Base-by-base conservation (phyloP, 2,329 filamentous ascomycete species). In the Acrodontium crateriforme region DNA sequence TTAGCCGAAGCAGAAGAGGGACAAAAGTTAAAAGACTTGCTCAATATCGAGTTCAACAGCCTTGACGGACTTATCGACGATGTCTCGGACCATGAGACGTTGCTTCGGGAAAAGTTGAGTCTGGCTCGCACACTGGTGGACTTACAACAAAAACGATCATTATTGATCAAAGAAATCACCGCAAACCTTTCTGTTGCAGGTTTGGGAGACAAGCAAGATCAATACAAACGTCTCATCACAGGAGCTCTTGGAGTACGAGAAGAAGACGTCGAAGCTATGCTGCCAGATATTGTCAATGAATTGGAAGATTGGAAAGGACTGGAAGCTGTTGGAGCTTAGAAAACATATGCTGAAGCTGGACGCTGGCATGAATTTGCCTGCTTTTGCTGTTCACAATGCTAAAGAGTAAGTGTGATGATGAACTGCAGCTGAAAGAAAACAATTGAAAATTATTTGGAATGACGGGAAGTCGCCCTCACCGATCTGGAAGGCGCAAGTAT, bases 211-310 rank as follows among this genome's bases (percentile, higher is more conserved):
- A 74, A 74, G 48, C 78, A 79, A 39, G 74, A 75, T 41, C 72
- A 75, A 49, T 87, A 85, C 52, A 67, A 77, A 36, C 67, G 67
- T 30, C 62, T 84, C 16, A 69, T 83, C 17, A 70, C 69, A 34
- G 68, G 69, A 34, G 81, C 78, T 34, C 59, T 84, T 16, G 74
- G 75, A 15, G 65, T 74, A 10, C 65, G 70, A 40, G 75, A 79
- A 32, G 74, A 79, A 39, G 74, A 71, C 38, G 65, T 83, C 18
- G 78, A 83, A 49, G 60, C 63, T 24, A 74, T 65, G 56, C 38
- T 66, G 42, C 60, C 60, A 2, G 62, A 65, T 31, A 63, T 66
- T 24, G 45, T 64, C 27, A 47, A 47, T 27, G 61, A 65, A 45
- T 42, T 66, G 30, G 62, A 65, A 42, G 60, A 63, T 17, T 36